Base-by-base conservation (phyloP, 345 rosid species). In the Citrus cavaleriei region DNA sequence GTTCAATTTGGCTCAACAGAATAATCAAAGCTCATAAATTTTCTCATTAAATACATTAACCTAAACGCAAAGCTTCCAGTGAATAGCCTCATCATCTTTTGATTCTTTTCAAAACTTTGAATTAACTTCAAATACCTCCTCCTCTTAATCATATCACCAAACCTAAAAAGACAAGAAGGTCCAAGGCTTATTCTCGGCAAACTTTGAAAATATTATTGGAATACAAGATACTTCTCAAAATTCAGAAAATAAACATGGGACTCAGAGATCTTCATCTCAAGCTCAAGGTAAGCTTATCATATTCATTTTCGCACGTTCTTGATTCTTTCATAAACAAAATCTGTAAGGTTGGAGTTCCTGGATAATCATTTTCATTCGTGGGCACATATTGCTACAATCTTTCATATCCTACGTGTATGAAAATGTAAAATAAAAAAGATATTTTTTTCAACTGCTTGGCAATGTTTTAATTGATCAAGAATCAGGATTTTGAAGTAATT, bases 251-350 rank as follows among this genome's bases (percentile, higher is more conserved):
- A 68, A 68, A 68, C 71, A 89, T 90, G 95, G 86, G 88, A 18
- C 76, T 91, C 21, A 85, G 77, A 65, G 86, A 88, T 82, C 77
- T 91, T 42, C 85, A 79, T 77, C 85, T 86, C 82, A 89, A 85
- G 83, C 75, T 83, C 75, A 91, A 91, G 95, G 97, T 91, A 78
- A 75, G 72, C 54, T 35, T 42, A 14, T 24, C 37, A 14, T 28
- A 57, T 78, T 76, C 30, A 27, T 68, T 38, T 68, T 16, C 57
- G 38, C 54, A 4, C 34, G 58, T 28, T 40, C 49, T 37, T 70
- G 40, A 69, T 34, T 22, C 30, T 70, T 66, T 68, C 32, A 24
- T 64, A 14, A 63, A 38, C 4, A 32, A 61, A 34, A 74, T 32
- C 14, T 54, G 67, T 22, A 22, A n/a, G 18, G 9, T 49, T 13